A percentile compares a stretch with the other conserved stretches of the same genome.
These are phyloP conservation scores for Paragyromitra xinjiangensis DNA, from an alignment of 495 filamentous ascomycete genomes.

Conservation along the genomic window DNA sequence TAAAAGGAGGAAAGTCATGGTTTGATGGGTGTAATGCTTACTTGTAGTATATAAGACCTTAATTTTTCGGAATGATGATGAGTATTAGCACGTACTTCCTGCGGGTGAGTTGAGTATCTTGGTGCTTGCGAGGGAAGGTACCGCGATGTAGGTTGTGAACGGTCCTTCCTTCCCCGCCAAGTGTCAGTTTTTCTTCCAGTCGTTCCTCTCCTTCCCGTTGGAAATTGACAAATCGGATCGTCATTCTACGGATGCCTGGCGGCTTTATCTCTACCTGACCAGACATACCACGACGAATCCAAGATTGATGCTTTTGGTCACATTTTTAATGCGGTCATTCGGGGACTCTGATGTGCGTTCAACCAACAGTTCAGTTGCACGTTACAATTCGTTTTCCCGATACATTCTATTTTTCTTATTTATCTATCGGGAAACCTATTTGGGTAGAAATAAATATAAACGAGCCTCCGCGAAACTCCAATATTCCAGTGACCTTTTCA, in stretches of 20 bases:
- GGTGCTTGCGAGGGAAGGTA: background rate
- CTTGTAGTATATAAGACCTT: constrained; percentile 39
- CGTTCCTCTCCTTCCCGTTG: background rate
- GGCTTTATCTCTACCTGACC: constrained; percentile 38
- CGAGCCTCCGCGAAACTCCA: background rate
- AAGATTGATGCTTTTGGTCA: constrained; percentile 31
- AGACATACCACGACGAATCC: constrained; percentile 40
- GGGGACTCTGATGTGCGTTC: constrained; percentile 23
- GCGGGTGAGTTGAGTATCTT: background rate
- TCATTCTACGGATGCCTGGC: constrained; percentile 43
- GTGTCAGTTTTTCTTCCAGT: background rate
- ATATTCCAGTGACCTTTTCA: background rate
- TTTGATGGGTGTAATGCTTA: constrained; percentile 24
- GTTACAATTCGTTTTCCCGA: constrained; percentile 27
- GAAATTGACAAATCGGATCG: constrained; percentile 24
- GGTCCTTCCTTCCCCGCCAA: background rate
- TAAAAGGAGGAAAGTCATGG: constrained; percentile 33
- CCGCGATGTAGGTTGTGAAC: background rate
- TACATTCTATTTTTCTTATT: constrained; percentile 7
- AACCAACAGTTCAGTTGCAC: constrained; percentile 32
- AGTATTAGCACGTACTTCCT: background rate
- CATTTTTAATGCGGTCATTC: constrained; percentile 16
- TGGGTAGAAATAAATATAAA: constrained; percentile 6
- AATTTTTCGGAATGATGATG: constrained; percentile 1
- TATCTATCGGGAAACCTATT: background rate